Evolutionary conservation across 2,329 filamentous ascomycete genomes (phyloP).

Genomic region (Cordyceps cicadae): DNA sequence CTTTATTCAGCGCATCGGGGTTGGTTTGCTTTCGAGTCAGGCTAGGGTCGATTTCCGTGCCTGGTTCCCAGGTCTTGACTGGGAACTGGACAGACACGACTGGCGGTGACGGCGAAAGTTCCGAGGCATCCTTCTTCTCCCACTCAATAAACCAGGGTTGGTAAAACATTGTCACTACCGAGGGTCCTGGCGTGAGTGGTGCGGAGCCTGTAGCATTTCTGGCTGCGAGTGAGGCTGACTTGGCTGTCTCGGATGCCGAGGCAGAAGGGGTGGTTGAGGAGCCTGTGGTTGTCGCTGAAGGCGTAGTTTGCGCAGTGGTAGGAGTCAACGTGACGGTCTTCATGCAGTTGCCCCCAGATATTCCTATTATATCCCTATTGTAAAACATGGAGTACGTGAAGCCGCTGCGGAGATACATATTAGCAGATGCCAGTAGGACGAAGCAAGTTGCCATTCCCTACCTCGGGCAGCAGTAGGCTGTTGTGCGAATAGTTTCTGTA

Average conservation of each 20-base stretch:
- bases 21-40: neutral
- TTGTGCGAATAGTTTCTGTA: constrained; percentile 5
- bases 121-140: constrained; percentile 2
- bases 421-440: neutral
- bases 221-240: neutral
- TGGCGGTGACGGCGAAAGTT: constrained; percentile 5
- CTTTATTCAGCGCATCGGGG: neutral
- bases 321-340: neutral
- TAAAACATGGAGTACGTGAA: constrained; percentile 3
- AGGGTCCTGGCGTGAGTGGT: neutral
- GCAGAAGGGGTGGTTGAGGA: neutral
- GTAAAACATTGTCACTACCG: constrained; percentile 1
- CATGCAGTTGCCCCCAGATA: constrained; percentile 3
- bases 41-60: constrained; percentile 6
- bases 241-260: neutral
- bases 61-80: constrained; percentile 9
- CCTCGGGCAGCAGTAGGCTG: constrained; percentile 11
- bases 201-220: neutral
- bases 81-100: neutral
- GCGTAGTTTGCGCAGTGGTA: neutral
- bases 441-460: neutral
- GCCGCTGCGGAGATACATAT: neutral
- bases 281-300: neutral
- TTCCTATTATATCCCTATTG: neutral
- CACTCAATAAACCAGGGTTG: constrained; percentile 7